A percentile compares a stretch with the other conserved stretches of the same genome.
phyloP scores from a whole-genome alignment of 345 rosid genomes.

The Salix purpurea region DNA sequence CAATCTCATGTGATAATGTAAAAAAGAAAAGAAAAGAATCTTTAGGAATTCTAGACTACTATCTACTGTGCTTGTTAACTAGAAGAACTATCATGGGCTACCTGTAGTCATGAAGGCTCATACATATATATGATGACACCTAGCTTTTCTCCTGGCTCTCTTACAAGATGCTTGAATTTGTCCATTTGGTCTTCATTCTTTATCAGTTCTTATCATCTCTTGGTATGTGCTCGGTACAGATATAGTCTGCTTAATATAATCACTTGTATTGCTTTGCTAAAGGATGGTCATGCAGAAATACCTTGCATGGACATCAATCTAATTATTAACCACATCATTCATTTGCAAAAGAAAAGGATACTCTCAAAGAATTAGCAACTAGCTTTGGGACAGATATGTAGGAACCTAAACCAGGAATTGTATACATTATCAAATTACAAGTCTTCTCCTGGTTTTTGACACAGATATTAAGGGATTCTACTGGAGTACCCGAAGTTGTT shows the following conservation, averaged over 20 bases:
- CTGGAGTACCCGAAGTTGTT: constrained; percentile 85
- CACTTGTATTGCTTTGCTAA: not conserved
- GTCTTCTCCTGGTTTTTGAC: constrained; percentile 1
- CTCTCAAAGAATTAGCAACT: not conserved
- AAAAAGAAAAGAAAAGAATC: not conserved
- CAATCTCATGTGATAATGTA: not conserved
- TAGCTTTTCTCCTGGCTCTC: not conserved
- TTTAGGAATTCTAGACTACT: not conserved
- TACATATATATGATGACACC: not conserved
- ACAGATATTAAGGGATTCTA: constrained; percentile 69
- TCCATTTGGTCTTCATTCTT: not conserved
- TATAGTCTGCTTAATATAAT: not conserved
- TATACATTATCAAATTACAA: not conserved
- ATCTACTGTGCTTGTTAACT: too few species aligned
- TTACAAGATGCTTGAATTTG: not conserved
- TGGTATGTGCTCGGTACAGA: not conserved
- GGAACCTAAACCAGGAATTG: not conserved
- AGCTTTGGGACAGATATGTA: not conserved
- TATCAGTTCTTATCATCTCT: not conserved
- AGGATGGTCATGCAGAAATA: not conserved
- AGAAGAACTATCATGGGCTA: not conserved
- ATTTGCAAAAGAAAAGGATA: not conserved
- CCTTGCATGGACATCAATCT: not conserved
- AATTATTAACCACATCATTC: not conserved
- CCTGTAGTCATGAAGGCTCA: not conserved